Conservation (phyloP, 2,329 filamentous ascomycete species). For the Orbilia blumenaviensis region DNA sequence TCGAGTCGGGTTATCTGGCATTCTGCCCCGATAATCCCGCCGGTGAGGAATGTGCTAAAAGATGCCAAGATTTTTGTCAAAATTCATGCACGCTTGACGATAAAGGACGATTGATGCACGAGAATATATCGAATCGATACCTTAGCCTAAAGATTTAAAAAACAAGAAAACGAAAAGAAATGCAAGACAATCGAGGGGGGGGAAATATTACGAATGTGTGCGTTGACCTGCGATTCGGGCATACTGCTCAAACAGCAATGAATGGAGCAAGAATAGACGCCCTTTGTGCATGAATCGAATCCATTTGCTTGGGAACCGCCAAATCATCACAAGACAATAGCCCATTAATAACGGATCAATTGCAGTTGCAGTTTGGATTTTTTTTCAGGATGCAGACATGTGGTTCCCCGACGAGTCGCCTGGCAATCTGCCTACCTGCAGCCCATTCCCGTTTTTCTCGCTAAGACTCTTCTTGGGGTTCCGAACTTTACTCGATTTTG, state of each 20-base stretch:
- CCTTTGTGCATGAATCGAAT: neutral
- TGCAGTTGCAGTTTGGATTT: slow-evolving; percentile 8
- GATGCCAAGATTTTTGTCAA: neutral
- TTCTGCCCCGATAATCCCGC: neutral
- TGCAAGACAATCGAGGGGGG: too few relatives aligned
- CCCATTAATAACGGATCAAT: slow-evolving; percentile 6
- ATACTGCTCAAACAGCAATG: too few relatives aligned
- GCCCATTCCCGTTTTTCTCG: slow-evolving; percentile 34
- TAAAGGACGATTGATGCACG: too few relatives aligned
- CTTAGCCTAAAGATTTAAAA: neutral
- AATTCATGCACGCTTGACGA: neutral
- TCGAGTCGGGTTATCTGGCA: neutral
- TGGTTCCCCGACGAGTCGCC: slow-evolving; percentile 47
- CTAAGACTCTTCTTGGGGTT: slow-evolving; percentile 23
- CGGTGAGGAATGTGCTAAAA: neutral
- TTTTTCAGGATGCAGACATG: slow-evolving; percentile 27
- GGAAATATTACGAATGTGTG: neutral
- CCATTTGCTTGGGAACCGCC: neutral
- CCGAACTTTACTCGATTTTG: slow-evolving; percentile 31
- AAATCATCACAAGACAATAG: slow-evolving; percentile 1
- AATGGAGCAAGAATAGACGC: neutral
- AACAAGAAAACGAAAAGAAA: neutral
- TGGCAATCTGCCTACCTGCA: slow-evolving; percentile 25
- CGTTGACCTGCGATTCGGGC: too few relatives aligned
- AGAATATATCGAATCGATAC: slow-evolving; percentile 1